phyloP scores from a whole-genome alignment of 2,329 filamentous ascomycete species.

The Fusarium sp. region DNA sequence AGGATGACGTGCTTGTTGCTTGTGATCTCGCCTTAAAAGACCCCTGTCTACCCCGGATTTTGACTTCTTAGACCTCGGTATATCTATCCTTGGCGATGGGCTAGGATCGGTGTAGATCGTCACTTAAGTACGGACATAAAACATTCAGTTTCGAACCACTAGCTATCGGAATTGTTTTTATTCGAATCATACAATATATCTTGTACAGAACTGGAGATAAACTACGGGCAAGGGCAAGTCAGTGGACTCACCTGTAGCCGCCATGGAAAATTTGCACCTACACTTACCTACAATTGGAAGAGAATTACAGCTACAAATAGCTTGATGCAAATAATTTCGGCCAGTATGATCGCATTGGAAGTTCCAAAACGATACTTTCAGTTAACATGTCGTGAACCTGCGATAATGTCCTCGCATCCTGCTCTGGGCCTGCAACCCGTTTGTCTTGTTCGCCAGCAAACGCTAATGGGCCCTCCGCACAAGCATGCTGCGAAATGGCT shows the following conservation, averaged over 20 bases:
- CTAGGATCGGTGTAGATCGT: slow-evolving; percentile 5
- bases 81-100: background rate
- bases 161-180: fast-evolving
- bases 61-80: slow-evolving; percentile 5
- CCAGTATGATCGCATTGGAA: background rate
- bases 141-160: background rate
- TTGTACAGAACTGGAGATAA: too few relatives aligned
- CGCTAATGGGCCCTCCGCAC: background rate
- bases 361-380: too few relatives aligned
- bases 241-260: too few relatives aligned
- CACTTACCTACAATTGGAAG: background rate
- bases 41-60: slow-evolving; percentile 37
- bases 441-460: background rate
- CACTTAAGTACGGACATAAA: background rate
- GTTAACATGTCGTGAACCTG: too few relatives aligned
- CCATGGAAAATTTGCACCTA: too few relatives aligned
- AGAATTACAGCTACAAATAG: background rate
- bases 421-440: background rate
- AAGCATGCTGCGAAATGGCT: background rate
- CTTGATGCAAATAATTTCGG: background rate
- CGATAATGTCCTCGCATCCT: background rate
- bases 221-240: too few relatives aligned
- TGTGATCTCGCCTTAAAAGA: slow-evolving; percentile 31
- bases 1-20: slow-evolving; percentile 41
- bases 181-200: background rate